Percentiles rank a stretch among this genome's conserved stretches.
Conservation (phyloP, 139 green algal species). For the Spirogloea muscicola region DNA sequence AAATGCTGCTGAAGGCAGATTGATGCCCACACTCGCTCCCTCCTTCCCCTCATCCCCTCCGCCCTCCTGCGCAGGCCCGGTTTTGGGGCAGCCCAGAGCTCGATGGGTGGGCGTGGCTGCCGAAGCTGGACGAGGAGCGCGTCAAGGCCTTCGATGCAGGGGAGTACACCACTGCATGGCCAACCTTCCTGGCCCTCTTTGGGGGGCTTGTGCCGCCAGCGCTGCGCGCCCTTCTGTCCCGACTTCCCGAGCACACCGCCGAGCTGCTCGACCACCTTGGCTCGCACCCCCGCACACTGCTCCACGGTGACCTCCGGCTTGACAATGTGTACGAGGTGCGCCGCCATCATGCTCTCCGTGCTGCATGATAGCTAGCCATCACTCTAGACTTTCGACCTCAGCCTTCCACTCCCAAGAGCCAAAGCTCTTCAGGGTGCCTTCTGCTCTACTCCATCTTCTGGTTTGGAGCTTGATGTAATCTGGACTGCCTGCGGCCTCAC, state of each 20-base stretch:
- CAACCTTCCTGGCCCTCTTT: slow-evolving; percentile 7
- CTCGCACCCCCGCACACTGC: neutral
- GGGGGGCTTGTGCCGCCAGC: no score
- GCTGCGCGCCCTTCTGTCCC: no score
- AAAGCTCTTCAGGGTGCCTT: no score
- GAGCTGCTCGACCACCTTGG: slow-evolving; percentile 19
- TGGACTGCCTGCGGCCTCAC: no score
- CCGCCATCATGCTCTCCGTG: no score
- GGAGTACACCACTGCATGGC: slow-evolving; percentile 26
- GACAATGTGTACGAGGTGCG: slow-evolving; percentile 28
- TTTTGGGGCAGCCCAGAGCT: slow-evolving; percentile 16
- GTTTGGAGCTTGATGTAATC: no score
- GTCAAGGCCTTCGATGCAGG: slow-evolving; percentile 24
- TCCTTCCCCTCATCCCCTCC: neutral
- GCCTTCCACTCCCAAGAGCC: no score
- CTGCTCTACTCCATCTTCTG: no score
- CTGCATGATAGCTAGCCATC: no score
- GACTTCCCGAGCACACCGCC: neutral
- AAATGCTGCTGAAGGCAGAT: slow-evolving; percentile 1
- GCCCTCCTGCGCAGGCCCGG: neutral
- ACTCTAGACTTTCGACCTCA: no score
- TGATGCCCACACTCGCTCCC: no score
- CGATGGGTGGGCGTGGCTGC: slow-evolving; percentile 16
- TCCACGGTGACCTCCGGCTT: slow-evolving; percentile 26
- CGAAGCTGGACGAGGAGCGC: slow-evolving; percentile 21